A percentile compares a stretch with the other conserved stretches of the same genome.
Evolutionary conservation across 441 rosid species (phyloP).

Genomic region (Hypseocharis bilobata): DNA sequence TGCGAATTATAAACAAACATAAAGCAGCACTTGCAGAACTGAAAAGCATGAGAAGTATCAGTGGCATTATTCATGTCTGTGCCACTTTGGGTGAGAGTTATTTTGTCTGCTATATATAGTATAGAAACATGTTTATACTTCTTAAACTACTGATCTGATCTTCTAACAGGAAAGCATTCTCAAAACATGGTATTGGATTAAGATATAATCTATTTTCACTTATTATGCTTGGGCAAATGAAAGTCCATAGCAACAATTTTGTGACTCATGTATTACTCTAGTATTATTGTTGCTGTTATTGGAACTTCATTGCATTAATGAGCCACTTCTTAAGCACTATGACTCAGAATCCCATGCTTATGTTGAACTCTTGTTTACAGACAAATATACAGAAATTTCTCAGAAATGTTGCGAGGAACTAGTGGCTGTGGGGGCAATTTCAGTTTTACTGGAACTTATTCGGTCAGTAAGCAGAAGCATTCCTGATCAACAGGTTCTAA

Average conservation of each 20-base stretch:
- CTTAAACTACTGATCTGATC: too few relatives aligned
- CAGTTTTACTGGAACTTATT: slow-evolving; percentile 50
- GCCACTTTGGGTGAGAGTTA: slow-evolving; percentile 56
- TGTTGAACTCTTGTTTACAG: slow-evolving; percentile 29
- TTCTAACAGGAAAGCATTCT: too few relatives aligned
- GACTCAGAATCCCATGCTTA: background rate
- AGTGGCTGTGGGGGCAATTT: slow-evolving; percentile 76
- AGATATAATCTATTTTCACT: too few relatives aligned
- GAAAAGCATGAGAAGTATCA: slow-evolving; percentile 61
- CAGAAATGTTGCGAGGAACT: slow-evolving; percentile 78
- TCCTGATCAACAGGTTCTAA: slow-evolving; percentile 79
- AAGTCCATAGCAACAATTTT: too few relatives aligned
- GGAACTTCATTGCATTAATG: background rate
- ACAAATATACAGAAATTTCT: slow-evolving; percentile 62
- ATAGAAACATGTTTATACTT: too few relatives aligned
- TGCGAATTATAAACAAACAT: slow-evolving; percentile 73
- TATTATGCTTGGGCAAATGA: too few relatives aligned
- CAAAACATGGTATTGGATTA: background rate
- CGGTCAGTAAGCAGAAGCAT: slow-evolving; percentile 71
- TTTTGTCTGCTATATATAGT: background rate
- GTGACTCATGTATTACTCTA: too few relatives aligned
- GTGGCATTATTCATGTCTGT: slow-evolving; percentile 72
- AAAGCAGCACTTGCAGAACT: slow-evolving; percentile 64
- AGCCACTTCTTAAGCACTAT: background rate
- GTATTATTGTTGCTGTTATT: too few relatives aligned